Conservation (phyloP, 2,329 filamentous ascomycete genomes). For the Trichoderma aggressivum region DNA sequence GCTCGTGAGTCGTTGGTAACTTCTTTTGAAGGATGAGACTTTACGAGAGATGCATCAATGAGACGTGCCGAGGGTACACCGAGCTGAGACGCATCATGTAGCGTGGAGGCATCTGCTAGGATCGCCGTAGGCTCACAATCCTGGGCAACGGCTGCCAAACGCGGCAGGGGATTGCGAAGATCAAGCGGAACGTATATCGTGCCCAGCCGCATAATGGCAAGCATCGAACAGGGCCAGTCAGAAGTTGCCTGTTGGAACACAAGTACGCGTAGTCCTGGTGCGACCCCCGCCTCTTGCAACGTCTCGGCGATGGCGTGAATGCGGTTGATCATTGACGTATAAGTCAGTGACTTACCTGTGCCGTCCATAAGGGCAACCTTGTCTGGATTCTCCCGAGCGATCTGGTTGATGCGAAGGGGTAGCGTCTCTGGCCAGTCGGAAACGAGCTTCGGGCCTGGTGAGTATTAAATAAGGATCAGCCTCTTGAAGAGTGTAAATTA, state of each 20-base stretch:
- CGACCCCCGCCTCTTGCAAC: conserved; percentile 18
- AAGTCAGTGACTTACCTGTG: conserved; percentile 30
- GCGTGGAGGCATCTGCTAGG: conserved; percentile 20
- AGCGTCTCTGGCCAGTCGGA: conserved; percentile 35
- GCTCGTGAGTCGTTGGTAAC: neutral
- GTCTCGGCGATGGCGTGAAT: conserved; percentile 33
- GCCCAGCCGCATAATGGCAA: conserved; percentile 40
- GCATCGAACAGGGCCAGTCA: conserved; percentile 37
- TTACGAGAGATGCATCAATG: neutral
- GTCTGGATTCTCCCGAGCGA: conserved; percentile 24
- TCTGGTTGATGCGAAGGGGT: conserved; percentile 35
- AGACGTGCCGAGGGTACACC: neutral
- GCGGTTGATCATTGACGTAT: conserved; percentile 32
- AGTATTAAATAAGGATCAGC: neutral
- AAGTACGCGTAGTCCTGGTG: conserved; percentile 28
- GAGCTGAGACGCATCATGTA: neutral
- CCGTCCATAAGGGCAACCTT: conserved; percentile 24
- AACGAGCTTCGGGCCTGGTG: conserved; percentile 18
- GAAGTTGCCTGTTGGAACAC: conserved; percentile 39
- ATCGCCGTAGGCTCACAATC: conserved; percentile 27
- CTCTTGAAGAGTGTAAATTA: too few relatives aligned
- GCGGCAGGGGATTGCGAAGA: conserved; percentile 25
- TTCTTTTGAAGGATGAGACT: neutral
- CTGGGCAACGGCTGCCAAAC: conserved; percentile 31
- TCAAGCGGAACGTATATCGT: conserved; percentile 42